Conservation (phyloP, 2,329 filamentous ascomycete genomes). For the Fusarium temperatum region DNA sequence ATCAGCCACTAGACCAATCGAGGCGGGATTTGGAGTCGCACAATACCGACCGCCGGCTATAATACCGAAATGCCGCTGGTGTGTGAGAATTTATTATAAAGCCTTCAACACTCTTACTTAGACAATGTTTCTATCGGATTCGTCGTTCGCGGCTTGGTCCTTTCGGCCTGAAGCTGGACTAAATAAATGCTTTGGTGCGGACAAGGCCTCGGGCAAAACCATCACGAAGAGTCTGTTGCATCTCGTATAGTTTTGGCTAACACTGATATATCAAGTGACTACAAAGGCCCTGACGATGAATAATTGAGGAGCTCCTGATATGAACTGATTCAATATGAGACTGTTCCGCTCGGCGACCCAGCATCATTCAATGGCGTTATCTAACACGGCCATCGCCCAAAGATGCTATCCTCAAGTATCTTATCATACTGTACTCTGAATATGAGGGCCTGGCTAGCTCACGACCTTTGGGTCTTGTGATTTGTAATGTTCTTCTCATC, state of each 20-base stretch:
- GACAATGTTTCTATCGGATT: too few species aligned
- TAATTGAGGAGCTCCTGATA: too few species aligned
- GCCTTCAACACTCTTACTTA: not conserved
- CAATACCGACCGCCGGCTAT: not conserved
- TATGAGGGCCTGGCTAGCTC: too few species aligned
- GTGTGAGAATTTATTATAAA: not conserved
- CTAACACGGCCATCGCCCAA: not conserved
- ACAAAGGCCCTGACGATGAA: not conserved
- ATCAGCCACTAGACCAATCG: slow-evolving; percentile 12
- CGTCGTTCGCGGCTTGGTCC: not conserved
- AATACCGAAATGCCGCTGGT: not conserved
- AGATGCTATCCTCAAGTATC: not conserved
- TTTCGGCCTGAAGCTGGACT: not conserved
- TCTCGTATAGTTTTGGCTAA: not conserved
- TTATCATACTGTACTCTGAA: not conserved
- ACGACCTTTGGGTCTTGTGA: not conserved
- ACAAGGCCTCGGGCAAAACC: not conserved
- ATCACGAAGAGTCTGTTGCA: not conserved
- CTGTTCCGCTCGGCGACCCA: not conserved
- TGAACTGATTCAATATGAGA: not conserved
- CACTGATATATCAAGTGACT: not conserved
- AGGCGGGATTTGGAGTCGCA: slow-evolving; percentile 3
- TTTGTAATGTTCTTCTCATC: not conserved
- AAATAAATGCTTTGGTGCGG: not conserved
- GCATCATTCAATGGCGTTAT: not conserved